phyloP scores from a whole-genome alignment of 2,329 filamentous ascomycete genomes.

The Phyllosticta ampelicida region DNA sequence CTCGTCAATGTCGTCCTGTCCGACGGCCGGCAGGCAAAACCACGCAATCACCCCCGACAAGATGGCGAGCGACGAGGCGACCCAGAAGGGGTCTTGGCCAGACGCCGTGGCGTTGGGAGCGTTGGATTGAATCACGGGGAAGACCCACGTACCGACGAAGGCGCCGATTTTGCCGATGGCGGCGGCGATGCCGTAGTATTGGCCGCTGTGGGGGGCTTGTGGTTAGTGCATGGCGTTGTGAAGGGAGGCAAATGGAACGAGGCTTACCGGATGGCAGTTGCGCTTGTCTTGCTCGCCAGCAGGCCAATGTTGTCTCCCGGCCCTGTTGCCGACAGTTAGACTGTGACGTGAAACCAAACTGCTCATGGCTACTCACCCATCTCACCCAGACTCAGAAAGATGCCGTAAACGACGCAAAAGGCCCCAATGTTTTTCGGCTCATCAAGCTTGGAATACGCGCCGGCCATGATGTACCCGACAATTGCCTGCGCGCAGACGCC shows the following conservation, averaged over 20 bases:
- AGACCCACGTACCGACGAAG: constrained; percentile 77
- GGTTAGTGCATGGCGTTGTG: background rate
- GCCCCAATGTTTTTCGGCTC: constrained; percentile 56
- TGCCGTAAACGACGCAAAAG: constrained; percentile 68
- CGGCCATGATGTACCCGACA: constrained; percentile 83
- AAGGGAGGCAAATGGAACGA: background rate
- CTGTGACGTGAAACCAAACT: too few relatives aligned
- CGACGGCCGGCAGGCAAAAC: constrained; percentile 63
- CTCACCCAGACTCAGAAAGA: constrained; percentile 70
- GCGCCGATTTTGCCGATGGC: constrained; percentile 68
- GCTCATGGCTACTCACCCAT: too few relatives aligned
- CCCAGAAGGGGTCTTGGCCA: constrained; percentile 83
- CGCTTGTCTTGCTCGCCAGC: constrained; percentile 75
- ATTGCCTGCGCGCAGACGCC: constrained; percentile 64
- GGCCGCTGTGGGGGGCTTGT: constrained; percentile 41
- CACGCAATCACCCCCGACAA: constrained; percentile 57
- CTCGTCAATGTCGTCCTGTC: constrained; percentile 68
- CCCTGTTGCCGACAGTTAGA: too few relatives aligned
- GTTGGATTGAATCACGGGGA: constrained; percentile 48
- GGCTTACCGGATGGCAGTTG: constrained; percentile 59
- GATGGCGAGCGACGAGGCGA: constrained; percentile 68
- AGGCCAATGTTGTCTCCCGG: constrained; percentile 89
- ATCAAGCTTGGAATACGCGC: constrained; percentile 60
- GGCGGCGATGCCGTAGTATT: constrained; percentile 61
- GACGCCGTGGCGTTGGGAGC: constrained; percentile 32